Evolutionary conservation across 1,284 basidiomycete species (phyloP).

Genomic region (Ceratorhiza oryzae-sativae): DNA sequence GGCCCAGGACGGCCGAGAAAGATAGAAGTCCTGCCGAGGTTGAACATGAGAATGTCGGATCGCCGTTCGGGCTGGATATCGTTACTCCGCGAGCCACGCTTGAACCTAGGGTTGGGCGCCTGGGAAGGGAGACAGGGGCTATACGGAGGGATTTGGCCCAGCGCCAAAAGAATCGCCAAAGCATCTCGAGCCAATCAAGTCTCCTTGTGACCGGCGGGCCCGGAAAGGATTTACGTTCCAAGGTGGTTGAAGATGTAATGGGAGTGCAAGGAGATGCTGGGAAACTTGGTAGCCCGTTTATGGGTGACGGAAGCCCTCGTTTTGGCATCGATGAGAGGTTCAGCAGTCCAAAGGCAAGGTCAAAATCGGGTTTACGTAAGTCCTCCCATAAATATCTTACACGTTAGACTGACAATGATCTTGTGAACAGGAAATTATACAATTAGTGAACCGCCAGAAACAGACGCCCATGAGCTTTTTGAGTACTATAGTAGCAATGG

Average conservation of each 20-base stretch:
- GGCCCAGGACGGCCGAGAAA: not conserved
- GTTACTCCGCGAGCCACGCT: not conserved
- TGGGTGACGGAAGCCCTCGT: conserved; percentile 36
- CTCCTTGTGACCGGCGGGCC: not conserved
- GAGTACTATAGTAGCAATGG: conserved; percentile 13
- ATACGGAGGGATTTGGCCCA: not conserved
- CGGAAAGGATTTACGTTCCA: not conserved
- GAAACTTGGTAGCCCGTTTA: conserved; percentile 30
- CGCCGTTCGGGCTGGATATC: conserved; percentile 20
- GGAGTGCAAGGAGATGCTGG: not conserved
- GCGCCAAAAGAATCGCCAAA: conserved; percentile 6
- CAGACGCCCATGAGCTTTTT: conserved; percentile 2
- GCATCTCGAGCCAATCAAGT: not conserved
- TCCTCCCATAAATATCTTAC: not conserved
- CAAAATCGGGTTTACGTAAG: conserved; percentile 30
- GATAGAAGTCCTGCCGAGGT: not conserved
- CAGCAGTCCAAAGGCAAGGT: conserved; percentile 17
- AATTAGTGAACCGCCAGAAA: not conserved
- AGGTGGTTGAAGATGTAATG: not conserved
- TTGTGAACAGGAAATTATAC: conserved; percentile 9
- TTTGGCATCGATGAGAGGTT: conserved; percentile 38
- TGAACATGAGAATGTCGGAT: conserved; percentile 9
- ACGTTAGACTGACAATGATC: not conserved
- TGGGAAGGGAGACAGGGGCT: not conserved
- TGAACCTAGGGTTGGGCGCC: not conserved